Evolutionary conservation across 495 filamentous ascomycete genomes (phyloP), one percentile per base, ranked within the genome.

Genomic region (Penicillium arizonense): DNA sequence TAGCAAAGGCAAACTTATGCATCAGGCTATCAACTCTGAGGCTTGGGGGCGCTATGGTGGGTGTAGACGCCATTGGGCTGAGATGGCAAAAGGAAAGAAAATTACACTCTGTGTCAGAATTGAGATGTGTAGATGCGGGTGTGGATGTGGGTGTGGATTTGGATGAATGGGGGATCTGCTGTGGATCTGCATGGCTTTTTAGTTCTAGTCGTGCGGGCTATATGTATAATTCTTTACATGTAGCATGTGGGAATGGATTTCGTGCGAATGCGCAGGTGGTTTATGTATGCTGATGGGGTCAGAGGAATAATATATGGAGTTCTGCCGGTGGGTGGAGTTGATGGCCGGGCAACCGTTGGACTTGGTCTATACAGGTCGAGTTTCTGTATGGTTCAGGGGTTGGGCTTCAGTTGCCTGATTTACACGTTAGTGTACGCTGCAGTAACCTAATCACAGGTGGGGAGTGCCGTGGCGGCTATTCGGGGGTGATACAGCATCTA

Each of bases 31-130:
- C 9, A 30, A 7, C 28, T 30, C 6, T 7, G 5, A 30, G 28
- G 28, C 28, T 30, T 30, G 28, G 8, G 9, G 28, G 28, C 28
- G 3, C 18, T 18, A 18, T 24, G 23, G 28, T 30, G 28, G 43
- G 20, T 2, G 9, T n/a, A 36, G 7, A 14, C 9, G 23, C 33
- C 35, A 35, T 28, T 35, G 28, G 28, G 28, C 2, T 30, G 4
- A 6, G 2, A 30, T 30, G 28, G 28, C 5, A 30, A 30, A 30
- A 24, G 9, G 18, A 21, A 30, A 28, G 12, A 50, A 50, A 50
- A 50, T 50, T 50, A 50, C 37, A 9, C 48, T 43, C 48, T 50
- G 48, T 50, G 18, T 50, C 48, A 50, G 48, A 50, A 43, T 40
- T 37, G 45, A 47, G 33, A 37, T 47, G 33, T 47, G 45, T 47